These are phyloP conservation scores for Nicotiana tomentosiformis DNA, from an alignment of 257 asterid species.

Conservation along the genomic window DNA sequence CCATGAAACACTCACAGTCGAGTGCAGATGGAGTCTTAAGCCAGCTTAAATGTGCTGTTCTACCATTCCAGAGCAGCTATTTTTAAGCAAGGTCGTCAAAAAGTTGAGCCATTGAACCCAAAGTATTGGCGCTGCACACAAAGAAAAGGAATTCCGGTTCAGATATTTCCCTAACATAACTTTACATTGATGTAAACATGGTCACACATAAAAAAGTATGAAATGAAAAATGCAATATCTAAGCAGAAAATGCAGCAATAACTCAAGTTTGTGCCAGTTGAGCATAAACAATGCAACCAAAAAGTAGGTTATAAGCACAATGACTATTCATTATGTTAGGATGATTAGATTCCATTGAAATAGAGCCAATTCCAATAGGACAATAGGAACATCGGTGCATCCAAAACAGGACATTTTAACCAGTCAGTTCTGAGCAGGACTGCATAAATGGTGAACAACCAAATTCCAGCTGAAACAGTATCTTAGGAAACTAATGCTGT, in stretches of 20 bases:
- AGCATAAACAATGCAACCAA: not conserved
- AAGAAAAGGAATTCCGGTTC: not conserved
- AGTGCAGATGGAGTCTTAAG: not conserved
- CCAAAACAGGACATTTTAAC: not conserved
- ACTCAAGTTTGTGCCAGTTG: not conserved
- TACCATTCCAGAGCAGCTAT: not conserved
- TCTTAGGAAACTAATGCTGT: not conserved
- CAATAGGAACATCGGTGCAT: not conserved
- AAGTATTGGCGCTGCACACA: conserved; percentile 56
- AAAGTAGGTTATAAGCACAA: not conserved
- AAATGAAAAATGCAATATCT: not conserved
- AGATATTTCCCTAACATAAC: not conserved
- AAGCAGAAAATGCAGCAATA: not conserved
- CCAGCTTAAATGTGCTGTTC: not conserved
- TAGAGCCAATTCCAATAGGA: not conserved
- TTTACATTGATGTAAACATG: not conserved
- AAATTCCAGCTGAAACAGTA: not conserved
- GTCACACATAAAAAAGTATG: not conserved
- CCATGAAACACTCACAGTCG: not conserved
- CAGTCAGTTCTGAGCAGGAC: not conserved
- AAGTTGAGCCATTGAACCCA: conserved; percentile 90
- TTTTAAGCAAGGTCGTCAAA: conserved; percentile 18
- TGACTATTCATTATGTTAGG: not conserved
- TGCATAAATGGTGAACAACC: not conserved
- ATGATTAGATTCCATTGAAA: not conserved